Percentiles rank a stretch among this genome's conserved stretches.
These are phyloP conservation scores for Talaromyces sp. DNA, from an alignment of 2,329 filamentous ascomycete genomes.

Conservation along the genomic window DNA sequence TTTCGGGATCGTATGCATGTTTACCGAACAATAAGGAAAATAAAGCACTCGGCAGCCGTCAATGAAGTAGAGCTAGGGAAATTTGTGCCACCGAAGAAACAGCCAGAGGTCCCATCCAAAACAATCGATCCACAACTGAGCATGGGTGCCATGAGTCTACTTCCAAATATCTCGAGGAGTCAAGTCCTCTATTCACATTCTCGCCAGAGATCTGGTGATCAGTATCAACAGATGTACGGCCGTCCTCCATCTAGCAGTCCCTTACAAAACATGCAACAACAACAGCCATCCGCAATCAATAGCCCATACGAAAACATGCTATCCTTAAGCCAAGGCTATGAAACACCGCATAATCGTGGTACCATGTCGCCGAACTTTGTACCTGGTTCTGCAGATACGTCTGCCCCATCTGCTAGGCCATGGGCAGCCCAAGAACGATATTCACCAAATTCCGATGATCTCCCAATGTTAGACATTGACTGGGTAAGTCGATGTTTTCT, in stretches of 20 bases:
- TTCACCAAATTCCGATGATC: conserved; percentile 16
- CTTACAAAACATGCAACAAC: not conserved
- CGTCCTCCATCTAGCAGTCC: not conserved
- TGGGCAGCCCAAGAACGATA: not conserved
- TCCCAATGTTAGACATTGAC: conserved; percentile 52
- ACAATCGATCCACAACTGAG: not conserved
- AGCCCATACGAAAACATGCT: not conserved
- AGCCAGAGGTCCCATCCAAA: not conserved
- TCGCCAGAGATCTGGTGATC: not conserved
- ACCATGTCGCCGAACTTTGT: not conserved
- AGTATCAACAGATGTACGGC: not conserved
- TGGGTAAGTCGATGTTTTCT: conserved; percentile 51
- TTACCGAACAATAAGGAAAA: conserved; percentile 24
- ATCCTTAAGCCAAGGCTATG: not conserved
- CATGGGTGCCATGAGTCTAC: not conserved
- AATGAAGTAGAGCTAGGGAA: not conserved
- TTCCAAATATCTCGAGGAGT: not conserved
- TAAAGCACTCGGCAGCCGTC: conserved; percentile 21
- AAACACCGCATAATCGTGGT: not conserved
- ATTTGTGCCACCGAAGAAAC: not conserved
- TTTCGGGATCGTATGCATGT: conserved; percentile 43
- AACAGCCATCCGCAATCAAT: not conserved
- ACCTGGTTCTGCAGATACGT: conserved; percentile 7
- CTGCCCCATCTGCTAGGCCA: conserved; percentile 11
- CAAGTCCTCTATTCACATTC: not conserved